Base-by-base conservation (phyloP, 1,139 yeast species). In the Candida tetrigidarum region DNA sequence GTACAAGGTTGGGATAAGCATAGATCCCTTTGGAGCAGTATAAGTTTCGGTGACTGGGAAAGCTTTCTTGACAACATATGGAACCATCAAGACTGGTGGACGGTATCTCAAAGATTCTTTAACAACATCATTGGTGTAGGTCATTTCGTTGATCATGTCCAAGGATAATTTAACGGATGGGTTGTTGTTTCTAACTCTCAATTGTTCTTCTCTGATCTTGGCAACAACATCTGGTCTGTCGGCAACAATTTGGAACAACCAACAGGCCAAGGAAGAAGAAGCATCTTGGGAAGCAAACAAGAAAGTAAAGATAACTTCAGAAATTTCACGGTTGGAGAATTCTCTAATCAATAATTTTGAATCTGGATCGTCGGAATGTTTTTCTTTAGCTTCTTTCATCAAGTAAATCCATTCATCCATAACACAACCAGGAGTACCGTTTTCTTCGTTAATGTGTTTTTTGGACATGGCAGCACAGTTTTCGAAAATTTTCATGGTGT, bases 241-340 rank as follows among this genome's bases (percentile, higher is more conserved):
- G 52, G 97, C 92, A 45, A 91, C 85, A 57, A 90, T 80, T 75
- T 93, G 99, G 82, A 92, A 93, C 62, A 93, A 78, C 99, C 99
- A 93, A 67, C 98, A 92, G 52, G 97, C 96, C 57, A 96, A 84
- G n/a, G 97, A 89, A 3, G 97, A 90, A 6, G 97, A 87, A 26
- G 99, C 99, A 69, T 93, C 99, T 71, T 93, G 99, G 8, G 97
- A 87, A 22, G 99, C 99, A 67, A 93, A 93, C 66, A 93, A 76
- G 67, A 93, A 93, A 16, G 99, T 93, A 77, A 93, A 93, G 54
- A 93, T 82, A 45, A 96, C 96, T 73, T 93, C 98, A 27, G 97
- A 88, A 57, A 93, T 92, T 68, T 93, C 99, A 66, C 78, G 85
- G 71, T 92, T 84, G 51, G 93, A 70, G 71, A 93, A 93, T 53